A percentile compares a stretch with the other conserved stretches of the same genome.
phyloP scores from a whole-genome alignment of 805 yeast genomes.

The Candida peoriensis region DNA sequence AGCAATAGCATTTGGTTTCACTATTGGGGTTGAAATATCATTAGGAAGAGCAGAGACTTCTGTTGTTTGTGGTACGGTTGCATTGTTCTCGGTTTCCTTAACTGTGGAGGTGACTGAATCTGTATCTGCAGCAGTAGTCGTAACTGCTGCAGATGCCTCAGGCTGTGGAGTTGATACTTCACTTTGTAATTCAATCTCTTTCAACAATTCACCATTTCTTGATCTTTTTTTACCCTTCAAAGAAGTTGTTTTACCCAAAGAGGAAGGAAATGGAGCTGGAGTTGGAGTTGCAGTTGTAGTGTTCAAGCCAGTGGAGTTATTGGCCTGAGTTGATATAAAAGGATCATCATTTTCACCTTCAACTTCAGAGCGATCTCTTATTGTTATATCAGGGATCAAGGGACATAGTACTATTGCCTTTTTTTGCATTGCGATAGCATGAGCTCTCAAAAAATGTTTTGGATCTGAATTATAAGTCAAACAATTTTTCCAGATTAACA shows the following conservation, averaged over 20 bases:
- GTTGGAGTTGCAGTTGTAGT: constrained; percentile 20
- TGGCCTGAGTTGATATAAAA: constrained; percentile 22
- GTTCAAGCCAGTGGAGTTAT: no score
- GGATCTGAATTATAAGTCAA: constrained; percentile 92
- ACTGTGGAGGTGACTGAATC: not conserved
- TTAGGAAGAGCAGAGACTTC: not conserved
- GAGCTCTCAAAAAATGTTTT: constrained; percentile 81
- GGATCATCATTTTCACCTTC: constrained; percentile 39
- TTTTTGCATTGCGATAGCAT: constrained; percentile 95
- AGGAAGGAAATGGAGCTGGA: no score
- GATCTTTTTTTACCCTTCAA: constrained; percentile 37
- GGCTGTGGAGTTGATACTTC: constrained; percentile 9
- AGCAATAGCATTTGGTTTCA: constrained; percentile 11
- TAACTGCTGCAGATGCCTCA: constrained; percentile 4
- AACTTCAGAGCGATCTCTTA: constrained; percentile 67
- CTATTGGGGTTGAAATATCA: constrained; percentile 2
- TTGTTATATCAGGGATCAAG: constrained; percentile 81
- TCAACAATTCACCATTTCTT: constrained; percentile 29
- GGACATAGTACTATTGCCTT: constrained; percentile 73
- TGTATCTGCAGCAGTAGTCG: constrained; percentile 2
- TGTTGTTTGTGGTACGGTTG: not conserved
- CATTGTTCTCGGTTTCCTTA: not conserved
- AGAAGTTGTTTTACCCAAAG: constrained; percentile 30
- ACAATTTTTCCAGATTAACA: constrained; percentile 95
- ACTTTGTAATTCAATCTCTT: constrained; percentile 31